Conservation (phyloP, 495 filamentous ascomycete genomes). For the Lasiosphaeria miniovina region DNA sequence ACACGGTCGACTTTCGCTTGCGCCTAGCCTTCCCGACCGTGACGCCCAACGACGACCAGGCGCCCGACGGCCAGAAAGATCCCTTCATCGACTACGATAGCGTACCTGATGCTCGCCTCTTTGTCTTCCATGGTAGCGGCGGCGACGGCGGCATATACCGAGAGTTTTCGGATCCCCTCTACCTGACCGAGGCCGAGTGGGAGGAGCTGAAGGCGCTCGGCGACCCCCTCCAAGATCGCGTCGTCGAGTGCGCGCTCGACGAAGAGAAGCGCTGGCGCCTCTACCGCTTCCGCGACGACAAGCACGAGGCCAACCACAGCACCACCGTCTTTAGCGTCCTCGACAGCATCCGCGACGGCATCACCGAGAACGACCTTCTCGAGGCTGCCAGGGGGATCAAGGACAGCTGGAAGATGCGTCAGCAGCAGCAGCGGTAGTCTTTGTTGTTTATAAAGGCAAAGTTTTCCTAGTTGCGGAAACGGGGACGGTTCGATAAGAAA, state of each 20-base stretch:
- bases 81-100: constrained; percentile 56
- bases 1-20: constrained; percentile 88
- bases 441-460: no score
- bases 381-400: constrained; percentile 62
- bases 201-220: constrained; percentile 67
- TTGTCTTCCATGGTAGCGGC: constrained; percentile 46
- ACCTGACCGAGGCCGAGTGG: constrained; percentile 76
- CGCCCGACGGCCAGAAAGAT: constrained; percentile 55
- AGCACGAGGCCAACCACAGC: constrained; percentile 84
- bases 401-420: constrained; percentile 64
- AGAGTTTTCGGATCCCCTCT: constrained; percentile 58
- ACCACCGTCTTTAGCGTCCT: constrained; percentile 75
- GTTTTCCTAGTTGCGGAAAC: no score
- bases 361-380: constrained; percentile 53
- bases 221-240: constrained; percentile 71
- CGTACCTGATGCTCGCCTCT: constrained; percentile 48
- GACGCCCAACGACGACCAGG: constrained; percentile 66
- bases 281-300: constrained; percentile 86
- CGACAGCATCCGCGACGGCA: constrained; percentile 76
- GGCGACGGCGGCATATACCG: constrained; percentile 53
- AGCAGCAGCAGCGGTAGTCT: constrained; percentile 14
- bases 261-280: constrained; percentile 71
- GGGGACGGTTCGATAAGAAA: no score
- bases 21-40: constrained; percentile 69
- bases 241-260: constrained; percentile 87